Evolutionary conservation across 23 red algal genomes (phyloP), one percentile per base, ranked within the genome.

Genomic region (Pyropia yezoensis): DNA sequence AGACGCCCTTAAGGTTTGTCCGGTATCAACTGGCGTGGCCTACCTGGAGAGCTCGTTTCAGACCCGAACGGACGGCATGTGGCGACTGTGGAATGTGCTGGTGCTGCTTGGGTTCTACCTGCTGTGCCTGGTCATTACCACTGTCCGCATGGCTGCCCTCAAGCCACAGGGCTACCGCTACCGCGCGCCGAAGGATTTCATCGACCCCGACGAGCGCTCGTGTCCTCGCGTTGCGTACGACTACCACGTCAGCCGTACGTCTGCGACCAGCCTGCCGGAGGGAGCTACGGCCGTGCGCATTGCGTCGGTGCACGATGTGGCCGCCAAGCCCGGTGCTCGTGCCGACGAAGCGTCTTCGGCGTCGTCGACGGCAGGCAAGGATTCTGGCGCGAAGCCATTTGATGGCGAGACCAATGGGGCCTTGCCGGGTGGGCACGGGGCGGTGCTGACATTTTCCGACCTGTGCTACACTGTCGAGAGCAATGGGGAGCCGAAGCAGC

Each of bases 71-170:
- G 75, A 66, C 32, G 62, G 63, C 19, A 75, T 74, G 26, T 89
- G 70, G 33, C 75, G 77, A 7, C 61, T 89, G 33, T 89, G 77
- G 32, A 79, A 62, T 63, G 77, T 89, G 54, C 21, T 89, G 5
- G 70, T 89, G 15, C 47, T 80, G 13, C 15, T 89, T 15, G 84
- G 74, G 3, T 89, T 73, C 62, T 47, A 64, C 29, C 63, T 74
- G 9, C 25, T 89, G 9, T 80, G 69, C 62, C 56, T 80, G 18
- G 52, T 57, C 12, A n/a, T 79, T 32, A 33, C 47, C 11, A 66
- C 62, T n/a, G 8, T 73, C 14, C 39, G 49, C 8, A 83, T 69
- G 8, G 65, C 78, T 24, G 33, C 52, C 9, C 29, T 61, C 33
- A 72, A 74, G 26, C 78, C 78, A 32, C 27, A 30, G 14, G 78